Evolutionary conservation across 305 asterid species (phyloP), one percentile per base, ranked within the genome.

Genomic region (Rubia peregrina): DNA sequence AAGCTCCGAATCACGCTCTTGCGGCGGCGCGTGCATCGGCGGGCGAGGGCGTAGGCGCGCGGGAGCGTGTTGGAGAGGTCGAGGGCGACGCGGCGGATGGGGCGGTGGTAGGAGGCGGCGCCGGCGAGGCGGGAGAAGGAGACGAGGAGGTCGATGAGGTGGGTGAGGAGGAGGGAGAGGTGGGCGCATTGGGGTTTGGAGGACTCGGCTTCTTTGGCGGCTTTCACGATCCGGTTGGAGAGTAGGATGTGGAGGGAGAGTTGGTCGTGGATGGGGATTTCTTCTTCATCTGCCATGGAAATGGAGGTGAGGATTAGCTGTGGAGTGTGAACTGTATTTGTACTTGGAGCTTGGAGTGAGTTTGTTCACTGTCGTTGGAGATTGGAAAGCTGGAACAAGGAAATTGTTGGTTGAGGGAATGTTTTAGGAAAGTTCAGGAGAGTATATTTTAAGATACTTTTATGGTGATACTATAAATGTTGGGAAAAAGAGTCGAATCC

Each of bases 211-310:
- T 79, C 89, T 3, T 77, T 80, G 19, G 93, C 83, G 12, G 87
- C 79, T 74, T 81, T 85, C 55, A 84, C 73, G 68, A 80, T 83
- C 13, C 88, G 79, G 36, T 87, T 87, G 2, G 91, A 85, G 1
- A 87, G 80, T 61, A 84, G 76, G 79, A 89, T 89, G 3, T 85
- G 85, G 26, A 80, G 81, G 14, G 93, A 87, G 49, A 89, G 84
- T 0, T 77, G 79, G 17, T 85, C 84, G 61, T 82, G 86, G 76
- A 89, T 76, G 21, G 88, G 61, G n/a, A 85, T 79, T 26, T 83
- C 85, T 38, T 51, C 59, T 51, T 17, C 59, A 6, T 75, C 87
- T 10, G 74, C 68, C 44, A 61, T 75, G 72, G 22, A 55, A 57
- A 48, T 51, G 59, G 59, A 51, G 3, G 4, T 33, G 38, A n/a